Conservation (phyloP, 2,329 filamentous ascomycete species). For the Sporothrix curviconia region DNA sequence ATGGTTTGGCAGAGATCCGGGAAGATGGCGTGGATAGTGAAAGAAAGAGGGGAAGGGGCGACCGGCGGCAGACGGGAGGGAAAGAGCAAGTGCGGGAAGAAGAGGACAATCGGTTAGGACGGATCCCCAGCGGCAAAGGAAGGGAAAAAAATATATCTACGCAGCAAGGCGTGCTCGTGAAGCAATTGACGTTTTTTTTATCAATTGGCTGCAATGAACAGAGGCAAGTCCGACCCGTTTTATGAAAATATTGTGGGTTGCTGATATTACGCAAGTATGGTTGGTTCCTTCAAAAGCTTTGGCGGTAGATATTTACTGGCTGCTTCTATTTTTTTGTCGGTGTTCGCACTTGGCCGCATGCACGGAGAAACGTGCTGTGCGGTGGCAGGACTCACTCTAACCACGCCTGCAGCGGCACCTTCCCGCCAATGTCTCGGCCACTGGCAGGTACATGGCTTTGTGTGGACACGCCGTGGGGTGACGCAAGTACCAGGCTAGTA, state of each 20-base stretch:
- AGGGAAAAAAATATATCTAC: not conserved
- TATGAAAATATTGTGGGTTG: not conserved
- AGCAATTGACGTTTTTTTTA: conserved; percentile 5
- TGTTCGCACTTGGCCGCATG: conserved; percentile 12
- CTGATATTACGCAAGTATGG: no score
- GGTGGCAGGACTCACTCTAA: no score
- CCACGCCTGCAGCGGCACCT: no score
- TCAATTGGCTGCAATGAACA: not conserved
- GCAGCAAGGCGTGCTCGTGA: conserved; percentile 11
- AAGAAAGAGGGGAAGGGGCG: conserved; percentile 1
- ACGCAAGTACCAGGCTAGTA: not conserved
- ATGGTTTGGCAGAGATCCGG: not conserved
- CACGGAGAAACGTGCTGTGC: not conserved
- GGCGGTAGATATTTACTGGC: no score
- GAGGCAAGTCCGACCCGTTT: no score
- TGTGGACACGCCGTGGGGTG: not conserved
- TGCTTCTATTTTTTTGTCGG: not conserved
- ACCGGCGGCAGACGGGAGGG: conserved; percentile 3
- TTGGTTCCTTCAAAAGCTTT: not conserved
- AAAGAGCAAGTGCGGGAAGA: not conserved
- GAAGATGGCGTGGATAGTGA: not conserved
- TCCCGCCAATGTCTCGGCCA: conserved; percentile 4
- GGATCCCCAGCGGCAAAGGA: no score
- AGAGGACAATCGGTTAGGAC: no score
- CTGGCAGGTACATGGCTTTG: not conserved